Percentiles rank a stretch among this genome's conserved stretches.
Evolutionary conservation across 2,329 filamentous ascomycete genomes (phyloP).

Genomic region (Colletotrichum higginsianum): DNA sequence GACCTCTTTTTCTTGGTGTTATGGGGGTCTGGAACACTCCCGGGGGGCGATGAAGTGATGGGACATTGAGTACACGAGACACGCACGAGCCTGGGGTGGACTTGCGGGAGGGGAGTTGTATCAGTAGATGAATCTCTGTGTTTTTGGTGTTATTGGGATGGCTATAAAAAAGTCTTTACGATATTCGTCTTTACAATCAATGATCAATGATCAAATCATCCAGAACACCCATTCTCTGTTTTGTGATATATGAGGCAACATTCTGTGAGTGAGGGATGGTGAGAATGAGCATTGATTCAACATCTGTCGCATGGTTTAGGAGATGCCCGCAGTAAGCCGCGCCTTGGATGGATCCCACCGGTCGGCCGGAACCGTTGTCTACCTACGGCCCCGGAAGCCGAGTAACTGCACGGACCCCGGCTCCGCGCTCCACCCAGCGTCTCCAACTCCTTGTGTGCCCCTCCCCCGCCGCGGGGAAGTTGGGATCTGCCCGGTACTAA

Average conservation of each 20-base stretch:
- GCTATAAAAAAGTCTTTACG: constrained; percentile 8
- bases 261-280: neutral
- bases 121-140: constrained; percentile 11
- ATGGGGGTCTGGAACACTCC: neutral
- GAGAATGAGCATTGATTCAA: neutral
- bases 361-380: too few relatives aligned
- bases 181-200: constrained; percentile 16
- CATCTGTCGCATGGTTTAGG: neutral
- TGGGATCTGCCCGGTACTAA: constrained; percentile 30
- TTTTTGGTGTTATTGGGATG: constrained; percentile 2
- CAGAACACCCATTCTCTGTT: neutral
- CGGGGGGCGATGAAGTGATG: neutral
- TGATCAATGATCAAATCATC: constrained; percentile 12
- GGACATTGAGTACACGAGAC: constrained; percentile 11
- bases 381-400: neutral
- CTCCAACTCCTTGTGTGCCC: neutral
- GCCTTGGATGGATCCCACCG: neutral
- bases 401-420: constrained; percentile 9
- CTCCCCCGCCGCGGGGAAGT: constrained; percentile 7
- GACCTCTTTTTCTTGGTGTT: neutral
- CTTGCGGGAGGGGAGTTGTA: neutral
- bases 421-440: neutral
- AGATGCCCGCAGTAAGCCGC: neutral
- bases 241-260: too few relatives aligned
- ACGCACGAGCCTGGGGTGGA: neutral